Base-by-base conservation (phyloP, 257 asterid species). In the Scutellaria barbata region DNA sequence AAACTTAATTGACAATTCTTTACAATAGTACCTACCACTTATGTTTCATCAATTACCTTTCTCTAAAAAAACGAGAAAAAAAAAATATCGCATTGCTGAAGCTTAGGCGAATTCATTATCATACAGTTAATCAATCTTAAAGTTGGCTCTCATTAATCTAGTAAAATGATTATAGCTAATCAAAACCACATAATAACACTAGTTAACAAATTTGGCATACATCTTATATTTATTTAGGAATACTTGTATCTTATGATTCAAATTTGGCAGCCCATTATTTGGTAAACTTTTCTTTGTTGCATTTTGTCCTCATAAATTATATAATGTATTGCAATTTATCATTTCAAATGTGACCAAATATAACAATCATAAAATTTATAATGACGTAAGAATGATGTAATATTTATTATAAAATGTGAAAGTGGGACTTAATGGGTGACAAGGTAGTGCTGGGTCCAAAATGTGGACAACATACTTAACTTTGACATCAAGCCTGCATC, bases 401-500 rank as follows among this genome's bases (percentile, higher is more conserved):
- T 74, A 65, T 17, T 43, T 40, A 14, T 42, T 56, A n/a, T 22
- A 56, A 13, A n/a, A 43, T 20, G 58, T 54, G 57, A 63, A 48
- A 66, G 73, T 77, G 77, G 66, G 5, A 42, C 20, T 57, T 40
- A 25, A 73, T 81, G 90, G 82, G 86, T 86, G 83, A 50, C 6
- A 70, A 80, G 74, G 74, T 68, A 77, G 80, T 71, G 16, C 67
- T 65, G 58, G 67, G 45, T 73, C 68, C 74, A 74, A 70, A 62
- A 68, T 65, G 85, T 78, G 86, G 89, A 76, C 68, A 78, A 68
- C 91, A 87, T 79, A 74, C 96, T 89, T 89, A 74, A 73, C 96
- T 85, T 85, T 82, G 81, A 85, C 90, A 85, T 77, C 79, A 89
- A 89, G 89, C 83, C 74, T 79, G 56, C 76, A 89, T 89, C 82